Percentiles rank a stretch among this genome's conserved stretches.
phyloP scores from a whole-genome alignment of 2,329 filamentous ascomycete genomes.

The Penicillium sp. region DNA sequence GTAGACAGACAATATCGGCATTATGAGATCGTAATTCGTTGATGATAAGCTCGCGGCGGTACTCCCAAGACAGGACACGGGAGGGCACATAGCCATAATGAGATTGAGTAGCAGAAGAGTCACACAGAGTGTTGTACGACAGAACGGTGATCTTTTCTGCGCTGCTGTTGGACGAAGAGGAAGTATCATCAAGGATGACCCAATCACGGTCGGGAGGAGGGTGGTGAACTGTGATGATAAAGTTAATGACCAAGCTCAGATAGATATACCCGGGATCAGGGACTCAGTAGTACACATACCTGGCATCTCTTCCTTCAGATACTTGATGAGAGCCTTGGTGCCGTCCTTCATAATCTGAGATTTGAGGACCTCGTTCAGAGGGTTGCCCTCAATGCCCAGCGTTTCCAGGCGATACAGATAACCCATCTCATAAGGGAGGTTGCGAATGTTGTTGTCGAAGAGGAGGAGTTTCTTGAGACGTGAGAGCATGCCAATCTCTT shows the following conservation, averaged over 20 bases:
- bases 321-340: conserved; percentile 77
- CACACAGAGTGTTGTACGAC: conserved; percentile 94
- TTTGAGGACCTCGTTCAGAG: conserved; percentile 70
- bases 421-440: conserved; percentile 80
- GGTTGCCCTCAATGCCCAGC: conserved; percentile 89
- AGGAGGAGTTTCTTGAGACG: conserved; percentile 80
- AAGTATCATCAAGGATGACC: conserved; percentile 64
- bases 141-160: conserved; percentile 73
- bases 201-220: conserved; percentile 73
- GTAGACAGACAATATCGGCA: conserved; percentile 86
- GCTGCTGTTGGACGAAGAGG: conserved; percentile 47
- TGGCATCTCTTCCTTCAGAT: conserved; percentile 77
- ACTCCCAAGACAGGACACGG: conserved; percentile 78
- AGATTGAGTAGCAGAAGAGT: conserved; percentile 79
- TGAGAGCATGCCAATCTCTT: conserved; percentile 95
- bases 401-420: conserved; percentile 84
- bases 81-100: conserved; percentile 89
- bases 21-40: conserved; percentile 74
- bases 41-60: conserved; percentile 75
- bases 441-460: conserved; percentile 84
- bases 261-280: background rate
- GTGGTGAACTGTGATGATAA: conserved; percentile 59
- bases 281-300: conserved; percentile 54
- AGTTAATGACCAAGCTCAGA: conserved; percentile 18
- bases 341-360: conserved; percentile 81